These are phyloP conservation scores for Aspergillus campestris DNA, from an alignment of 495 filamentous ascomycete species.

Conservation along the genomic window DNA sequence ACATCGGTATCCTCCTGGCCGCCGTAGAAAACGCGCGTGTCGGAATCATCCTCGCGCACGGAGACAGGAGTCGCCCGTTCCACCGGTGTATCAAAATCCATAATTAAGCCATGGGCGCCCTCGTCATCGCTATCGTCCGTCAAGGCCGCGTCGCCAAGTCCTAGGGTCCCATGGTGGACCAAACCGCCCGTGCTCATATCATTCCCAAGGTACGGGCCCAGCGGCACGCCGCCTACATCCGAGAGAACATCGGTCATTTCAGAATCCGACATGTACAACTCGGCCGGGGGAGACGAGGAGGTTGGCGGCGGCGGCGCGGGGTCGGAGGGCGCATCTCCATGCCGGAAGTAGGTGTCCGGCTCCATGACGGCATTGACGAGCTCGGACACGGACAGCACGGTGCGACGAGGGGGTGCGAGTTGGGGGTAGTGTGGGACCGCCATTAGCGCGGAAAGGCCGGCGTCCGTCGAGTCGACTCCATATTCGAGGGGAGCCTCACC, in stretches of 20 bases:
- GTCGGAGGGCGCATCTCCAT: neutral
- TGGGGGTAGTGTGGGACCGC: slow-evolving; percentile 27
- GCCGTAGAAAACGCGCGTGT: slow-evolving; percentile 31
- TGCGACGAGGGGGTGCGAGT: slow-evolving; percentile 11
- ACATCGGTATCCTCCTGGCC: slow-evolving; percentile 21
- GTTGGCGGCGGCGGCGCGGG: neutral
- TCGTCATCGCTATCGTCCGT: slow-evolving; percentile 16
- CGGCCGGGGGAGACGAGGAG: slow-evolving; percentile 5
- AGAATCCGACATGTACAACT: slow-evolving; percentile 15
- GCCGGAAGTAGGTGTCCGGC: slow-evolving; percentile 3
- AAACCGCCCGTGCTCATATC: slow-evolving; percentile 14
- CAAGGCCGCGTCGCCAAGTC: slow-evolving; percentile 6
- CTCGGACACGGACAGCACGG: slow-evolving; percentile 12
- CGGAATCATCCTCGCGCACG: slow-evolving; percentile 19
- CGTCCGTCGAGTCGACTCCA: slow-evolving; percentile 2
- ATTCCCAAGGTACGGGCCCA: slow-evolving; percentile 9
- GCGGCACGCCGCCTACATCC: slow-evolving; percentile 15
- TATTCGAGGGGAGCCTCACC: neutral
- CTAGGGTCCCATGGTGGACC: slow-evolving; percentile 10
- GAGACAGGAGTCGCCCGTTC: slow-evolving; percentile 9
- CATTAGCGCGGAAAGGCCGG: slow-evolving; percentile 24
- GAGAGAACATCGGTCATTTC: slow-evolving; percentile 18
- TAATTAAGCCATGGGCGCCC: slow-evolving; percentile 16
- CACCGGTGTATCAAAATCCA: slow-evolving; percentile 21
- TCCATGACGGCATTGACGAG: slow-evolving; percentile 26